Base-by-base conservation (phyloP, 352 stramenopile species). In the Phytophthora megakarya region DNA sequence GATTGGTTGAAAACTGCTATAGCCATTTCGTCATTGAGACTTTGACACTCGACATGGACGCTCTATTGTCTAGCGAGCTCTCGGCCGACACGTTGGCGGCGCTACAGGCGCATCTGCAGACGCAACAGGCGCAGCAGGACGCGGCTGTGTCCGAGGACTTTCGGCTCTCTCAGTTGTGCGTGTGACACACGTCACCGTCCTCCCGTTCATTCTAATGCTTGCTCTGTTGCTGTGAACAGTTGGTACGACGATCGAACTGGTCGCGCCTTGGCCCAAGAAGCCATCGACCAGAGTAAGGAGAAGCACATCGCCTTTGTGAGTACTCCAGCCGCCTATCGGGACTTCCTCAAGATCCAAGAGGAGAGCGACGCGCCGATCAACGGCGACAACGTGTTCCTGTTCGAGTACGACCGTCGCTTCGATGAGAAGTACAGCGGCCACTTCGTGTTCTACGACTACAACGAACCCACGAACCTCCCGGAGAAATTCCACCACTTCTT, bases 371-470 rank as follows among this genome's bases (percentile, higher is more conserved):
- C 51, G 23, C 47, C 54, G 16, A 48, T 76, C 16, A 52, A 75
- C 21, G 58, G 65, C 15, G 62, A 73, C 28, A 75, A 84, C 42
- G 77, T 86, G 13, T 84, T 70, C 38, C 61, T 86, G 49, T 84
- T 86, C 45, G 77, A 86, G 65, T 86, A 71, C 70, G 74, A 86
- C 60, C 73, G 70, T 13, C 74, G 77, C 28, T 86, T 86, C 30
- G 64, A 78, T 37, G 72, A 84, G 9, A 86, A 83, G 45, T 86
- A 86, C 47, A 63, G 60, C 45, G 58, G 53, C 1, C 74, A 86
- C 46, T 86, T 81, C 70, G 75, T 78, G 1, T 86, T 86, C 55
- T 86, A 86, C 47, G 74, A 86, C 63, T 86, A 84, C 64, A 86
- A 86, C 49, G 66, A 75, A 42, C 74, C 77, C 9, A 77, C 76